Evolutionary conservation across 805 yeast genomes (phyloP).

Genomic region (Monosporozyma unispora): DNA sequence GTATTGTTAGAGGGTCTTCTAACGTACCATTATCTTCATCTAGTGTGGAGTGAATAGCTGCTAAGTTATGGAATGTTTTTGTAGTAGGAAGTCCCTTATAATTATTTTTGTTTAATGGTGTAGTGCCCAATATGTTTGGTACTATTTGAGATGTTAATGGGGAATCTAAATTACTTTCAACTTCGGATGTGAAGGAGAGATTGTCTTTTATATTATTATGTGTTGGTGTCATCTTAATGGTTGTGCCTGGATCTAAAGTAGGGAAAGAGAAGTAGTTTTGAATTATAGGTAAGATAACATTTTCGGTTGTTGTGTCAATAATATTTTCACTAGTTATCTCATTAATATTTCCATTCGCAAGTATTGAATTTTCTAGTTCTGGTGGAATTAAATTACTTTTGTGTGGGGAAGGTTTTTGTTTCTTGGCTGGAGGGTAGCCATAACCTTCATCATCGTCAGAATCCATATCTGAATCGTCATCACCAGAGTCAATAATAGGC

Average conservation of each 20-base stretch:
- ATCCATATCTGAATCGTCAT: neutral
- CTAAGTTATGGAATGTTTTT: neutral
- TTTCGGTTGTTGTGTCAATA: neutral
- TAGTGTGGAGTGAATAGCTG: neutral
- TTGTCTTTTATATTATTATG: neutral
- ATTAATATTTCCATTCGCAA: neutral
- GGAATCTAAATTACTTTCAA: neutral
- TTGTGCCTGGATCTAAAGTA: constrained; percentile 18
- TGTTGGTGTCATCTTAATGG: constrained; percentile 6
- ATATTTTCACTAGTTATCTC: neutral
- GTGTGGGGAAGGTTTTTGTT: neutral
- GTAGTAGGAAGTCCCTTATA: neutral
- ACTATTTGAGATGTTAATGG: neutral
- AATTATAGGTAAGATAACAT: neutral
- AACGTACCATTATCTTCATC: neutral
- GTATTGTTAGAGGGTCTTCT: neutral
- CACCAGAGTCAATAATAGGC: constrained; percentile 22
- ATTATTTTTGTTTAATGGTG: constrained; percentile 7
- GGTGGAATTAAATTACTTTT: neutral
- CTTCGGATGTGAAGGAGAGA: neutral
- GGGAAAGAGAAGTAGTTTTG: neutral
- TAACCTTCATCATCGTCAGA: neutral
- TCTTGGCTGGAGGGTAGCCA: neutral
- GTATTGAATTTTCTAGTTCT: neutral
- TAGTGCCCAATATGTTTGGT: constrained; percentile 18